Base-by-base conservation (phyloP, 73 alveolate species). In the Tetrahymena malaccensis region DNA sequence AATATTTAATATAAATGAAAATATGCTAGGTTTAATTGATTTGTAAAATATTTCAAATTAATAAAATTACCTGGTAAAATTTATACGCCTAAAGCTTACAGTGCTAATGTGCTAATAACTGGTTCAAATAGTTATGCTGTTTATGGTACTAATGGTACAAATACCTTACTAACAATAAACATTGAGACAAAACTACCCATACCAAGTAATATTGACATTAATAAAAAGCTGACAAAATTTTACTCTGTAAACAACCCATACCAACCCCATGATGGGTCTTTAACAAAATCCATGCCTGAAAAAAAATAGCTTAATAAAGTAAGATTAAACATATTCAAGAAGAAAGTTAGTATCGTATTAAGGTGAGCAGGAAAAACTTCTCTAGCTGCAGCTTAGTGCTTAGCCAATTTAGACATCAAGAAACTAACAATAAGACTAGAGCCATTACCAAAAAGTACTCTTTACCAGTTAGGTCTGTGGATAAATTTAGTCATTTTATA, bases 231-330 rank as follows among this genome's bases (percentile, higher is more conserved):
- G 57, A 94, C 84, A 38, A 94, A 94, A 27, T 94, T 94, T n/a
- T 93, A 83, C 35, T 55, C 84, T 83, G 85, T 27, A 70, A 94
- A 94, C 19, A 94, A 40, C 43, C 96, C 96, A 94, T 83, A 94
- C 96, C 96, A 94, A 34, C 96, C 96, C 96, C 96, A 94, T 34
- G 94, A 19, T 25, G 96, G 93, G 56, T 94, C 96, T 40, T 83
- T 83, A 70, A 83, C 84, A 10, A 94, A 83, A 21, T 37, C 83
- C 58, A 93, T 94, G 1, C 96, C 96, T 55, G 85, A 93, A 93
- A 94, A 83, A 25, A 94, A 94, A 17, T 55, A 94, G 21, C 94
- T 83, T 25, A 94, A 43, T 31, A 94, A 43, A 70, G 94, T 83
- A 55, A 94, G 50, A 70, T 94, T 94, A 19, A 94, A 40, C 55